These are phyloP conservation scores for Xylariaceae sp. DNA, from an alignment of 2,329 filamentous ascomycete species.

Conservation along the genomic window DNA sequence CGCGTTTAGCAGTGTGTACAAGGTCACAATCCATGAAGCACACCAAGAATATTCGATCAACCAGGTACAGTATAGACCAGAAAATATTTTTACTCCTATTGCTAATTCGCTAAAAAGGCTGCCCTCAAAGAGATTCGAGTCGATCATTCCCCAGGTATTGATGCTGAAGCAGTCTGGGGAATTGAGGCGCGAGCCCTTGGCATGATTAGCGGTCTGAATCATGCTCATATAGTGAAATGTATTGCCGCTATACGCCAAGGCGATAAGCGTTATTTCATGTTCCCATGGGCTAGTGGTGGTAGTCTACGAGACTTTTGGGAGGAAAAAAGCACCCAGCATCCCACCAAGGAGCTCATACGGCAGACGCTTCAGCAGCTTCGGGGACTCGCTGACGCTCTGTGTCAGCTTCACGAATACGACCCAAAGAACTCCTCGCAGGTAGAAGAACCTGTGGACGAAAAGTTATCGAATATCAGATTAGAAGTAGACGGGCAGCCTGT, in stretches of 20 bases:
- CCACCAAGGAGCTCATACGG: background rate
- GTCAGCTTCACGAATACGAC: constrained; percentile 9
- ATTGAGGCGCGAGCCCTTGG: constrained; percentile 3
- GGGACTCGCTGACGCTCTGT: constrained; percentile 7
- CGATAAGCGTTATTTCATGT: constrained; percentile 24
- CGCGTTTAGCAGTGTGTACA: constrained; percentile 1
- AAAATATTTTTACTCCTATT: background rate
- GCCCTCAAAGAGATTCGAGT: background rate
- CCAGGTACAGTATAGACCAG: background rate
- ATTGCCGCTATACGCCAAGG: constrained; percentile 17
- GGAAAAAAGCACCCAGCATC: background rate
- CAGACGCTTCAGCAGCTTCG: constrained; percentile 10
- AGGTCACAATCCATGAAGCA: background rate
- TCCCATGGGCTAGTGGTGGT: constrained; percentile 29
- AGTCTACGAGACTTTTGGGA: constrained; percentile 29
- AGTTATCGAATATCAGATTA: background rate
- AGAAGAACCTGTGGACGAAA: too few species aligned
- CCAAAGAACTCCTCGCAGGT: background rate
- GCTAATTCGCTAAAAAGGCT: background rate
- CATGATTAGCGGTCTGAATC: constrained; percentile 42
- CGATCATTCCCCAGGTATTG: background rate
- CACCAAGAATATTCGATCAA: background rate
- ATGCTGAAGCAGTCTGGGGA: constrained; percentile 2
- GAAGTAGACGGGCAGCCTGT: background rate
- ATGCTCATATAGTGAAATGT: constrained; percentile 7